Evolutionary conservation across 1,139 yeast species (phyloP).

Genomic region (Protomyces inundatus): DNA sequence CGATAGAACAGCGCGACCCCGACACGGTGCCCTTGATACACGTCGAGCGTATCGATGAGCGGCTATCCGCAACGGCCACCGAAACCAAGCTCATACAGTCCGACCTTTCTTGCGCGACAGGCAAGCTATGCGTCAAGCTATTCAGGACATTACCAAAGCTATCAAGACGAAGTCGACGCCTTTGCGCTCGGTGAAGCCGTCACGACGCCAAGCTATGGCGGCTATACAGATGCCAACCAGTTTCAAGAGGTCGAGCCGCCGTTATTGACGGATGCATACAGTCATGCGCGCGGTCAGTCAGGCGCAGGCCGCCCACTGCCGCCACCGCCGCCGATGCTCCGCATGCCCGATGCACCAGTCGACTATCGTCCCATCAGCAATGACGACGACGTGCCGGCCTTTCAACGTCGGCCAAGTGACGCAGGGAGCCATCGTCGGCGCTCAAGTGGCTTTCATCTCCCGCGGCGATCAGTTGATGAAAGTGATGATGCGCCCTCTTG

Average conservation of each 20-base stretch:
- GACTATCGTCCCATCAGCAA: not conserved
- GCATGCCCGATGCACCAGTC: not conserved
- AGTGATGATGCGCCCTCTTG: not conserved
- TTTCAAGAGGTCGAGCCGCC: too few species aligned
- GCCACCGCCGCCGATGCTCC: not conserved
- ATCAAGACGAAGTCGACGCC: not conserved
- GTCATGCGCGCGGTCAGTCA: too few species aligned
- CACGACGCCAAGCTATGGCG: too few species aligned
- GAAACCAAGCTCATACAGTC: constrained; percentile 21
- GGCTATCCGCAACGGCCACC: not conserved
- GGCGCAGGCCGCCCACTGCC: not conserved
- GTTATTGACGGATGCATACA: too few species aligned
- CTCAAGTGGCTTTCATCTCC: not conserved
- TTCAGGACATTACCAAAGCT: not conserved
- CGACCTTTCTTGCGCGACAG: constrained; percentile 8
- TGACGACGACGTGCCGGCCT: not conserved
- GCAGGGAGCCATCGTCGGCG: not conserved
- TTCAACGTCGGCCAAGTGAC: not conserved
- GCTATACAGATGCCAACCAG: too few species aligned
- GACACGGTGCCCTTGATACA: too few species aligned
- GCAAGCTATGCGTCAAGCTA: not conserved
- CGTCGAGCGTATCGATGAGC: not conserved
- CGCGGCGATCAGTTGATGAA: too few species aligned
- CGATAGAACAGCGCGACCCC: too few species aligned
- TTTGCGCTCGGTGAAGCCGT: not conserved